Conservation (phyloP, 371 early-diverging fungal genomes). For the Smittium mucronatum region DNA sequence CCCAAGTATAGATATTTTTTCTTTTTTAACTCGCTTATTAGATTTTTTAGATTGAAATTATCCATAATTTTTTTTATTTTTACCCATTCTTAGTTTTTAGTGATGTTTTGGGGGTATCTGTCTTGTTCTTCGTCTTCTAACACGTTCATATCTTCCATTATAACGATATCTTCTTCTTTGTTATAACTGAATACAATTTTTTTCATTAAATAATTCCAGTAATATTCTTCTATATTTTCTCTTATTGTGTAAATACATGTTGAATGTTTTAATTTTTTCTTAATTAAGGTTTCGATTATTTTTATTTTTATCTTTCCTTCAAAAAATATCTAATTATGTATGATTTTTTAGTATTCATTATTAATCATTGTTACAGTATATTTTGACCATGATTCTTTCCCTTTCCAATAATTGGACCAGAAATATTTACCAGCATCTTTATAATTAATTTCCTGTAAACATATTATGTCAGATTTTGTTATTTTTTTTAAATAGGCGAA, state of each 20-base stretch:
- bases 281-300: neutral
- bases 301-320: neutral
- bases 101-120: neutral
- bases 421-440: slow-evolving; percentile 4
- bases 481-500: neutral
- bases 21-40: neutral
- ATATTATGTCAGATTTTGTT: slow-evolving; percentile 3
- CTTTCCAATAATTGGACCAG: neutral
- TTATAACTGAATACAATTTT: neutral
- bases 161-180: neutral
- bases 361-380: neutral
- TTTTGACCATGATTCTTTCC: neutral
- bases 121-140: neutral
- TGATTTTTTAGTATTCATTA: slow-evolving; percentile 1
- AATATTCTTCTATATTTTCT: neutral
- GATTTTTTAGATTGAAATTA: neutral
- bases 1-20: neutral
- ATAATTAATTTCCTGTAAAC: neutral
- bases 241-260: neutral
- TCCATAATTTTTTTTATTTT: neutral
- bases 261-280: neutral
- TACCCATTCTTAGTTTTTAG: neutral
- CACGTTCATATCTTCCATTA: neutral
- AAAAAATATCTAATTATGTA: neutral
- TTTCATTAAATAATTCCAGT: neutral